Evolutionary conservation across 73 alveolate genomes (phyloP).

Genomic region (Paramecium tetraurelia): DNA sequence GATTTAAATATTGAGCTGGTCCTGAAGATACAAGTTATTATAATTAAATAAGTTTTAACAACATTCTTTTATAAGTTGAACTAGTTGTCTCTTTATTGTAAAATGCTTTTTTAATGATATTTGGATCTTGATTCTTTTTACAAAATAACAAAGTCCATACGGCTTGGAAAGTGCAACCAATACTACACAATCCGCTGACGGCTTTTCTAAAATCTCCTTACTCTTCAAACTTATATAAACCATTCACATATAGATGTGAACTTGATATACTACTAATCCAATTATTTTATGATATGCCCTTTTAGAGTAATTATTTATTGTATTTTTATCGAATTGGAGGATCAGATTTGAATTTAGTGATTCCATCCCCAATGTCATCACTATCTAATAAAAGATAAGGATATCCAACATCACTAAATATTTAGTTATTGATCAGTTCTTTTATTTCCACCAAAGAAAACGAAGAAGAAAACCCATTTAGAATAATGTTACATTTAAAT

Average conservation of each 20-base stretch:
- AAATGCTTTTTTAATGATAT: not conserved
- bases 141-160: conserved; percentile 7
- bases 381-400: not conserved
- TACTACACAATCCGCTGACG: not conserved
- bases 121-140: not conserved
- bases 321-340: not conserved
- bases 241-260: not conserved
- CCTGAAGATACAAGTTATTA: not conserved
- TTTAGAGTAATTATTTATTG: not conserved
- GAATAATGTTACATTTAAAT: not conserved
- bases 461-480: not conserved
- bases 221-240: not conserved
- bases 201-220: conserved; percentile 13
- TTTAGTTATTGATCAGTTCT: not conserved
- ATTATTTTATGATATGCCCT: not conserved
- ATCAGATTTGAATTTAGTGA: not conserved
- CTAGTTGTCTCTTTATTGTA: not conserved
- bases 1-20: not conserved
- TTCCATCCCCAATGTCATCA: not conserved
- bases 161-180: not conserved
- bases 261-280: not conserved
- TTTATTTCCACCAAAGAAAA: not conserved
- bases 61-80: not conserved
- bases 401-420: not conserved
- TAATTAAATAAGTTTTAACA: not conserved